Base-by-base conservation (phyloP, 2,329 filamentous ascomycete genomes). In the Fusarium sp. region DNA sequence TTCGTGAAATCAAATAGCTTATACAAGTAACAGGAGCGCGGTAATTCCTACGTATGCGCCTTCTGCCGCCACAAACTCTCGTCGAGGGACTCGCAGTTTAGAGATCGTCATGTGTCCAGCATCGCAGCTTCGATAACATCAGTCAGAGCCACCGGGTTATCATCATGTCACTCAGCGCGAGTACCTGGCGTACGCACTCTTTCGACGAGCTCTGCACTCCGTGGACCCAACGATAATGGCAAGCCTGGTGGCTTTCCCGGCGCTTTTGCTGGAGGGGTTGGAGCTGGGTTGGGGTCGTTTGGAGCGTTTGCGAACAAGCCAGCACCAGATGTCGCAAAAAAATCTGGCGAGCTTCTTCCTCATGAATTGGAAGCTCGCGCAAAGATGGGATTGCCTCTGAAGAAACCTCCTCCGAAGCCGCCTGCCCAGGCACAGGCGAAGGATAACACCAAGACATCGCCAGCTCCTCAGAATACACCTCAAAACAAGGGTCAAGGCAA, bases 11-110 rank as follows among this genome's bases (percentile, higher is more conserved):
- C 40, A 57, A 58, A 49, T 49, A 40, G 40, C 69, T 70, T 46
- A 67, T 57, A 54, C 45, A 47, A 55, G 42, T 9, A 59, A 41
- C 55, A 83, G 81, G 77, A 78, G 72, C 79, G 76, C 65, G 74
- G 76, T 70, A 77, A 78, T 74, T 76, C 78, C 52, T 83, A 82
- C 73, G 76, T 83, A 53, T 84, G 82, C 79, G 75, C 79, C 51
- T 74, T 77, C 71, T 83, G 81, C 73, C 79, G 77, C 64, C 77
- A 77, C 57, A 75, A 74, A 70, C 71, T 76, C 55, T 70, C 72
- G 54, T 61, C 72, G 27, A 70, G 61, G 34, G 59, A 58, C 52
- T 58, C 58, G 47, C 68, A 65, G 48, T 41, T 60, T 42, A 57
- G 56, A 61, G 57, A 72, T 65, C 59, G 71, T 52, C 46, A 47